A percentile compares a stretch with the other conserved stretches of the same genome.
Evolutionary conservation across 306 rosid species (phyloP).

Genomic region (Citrullus amarus): DNA sequence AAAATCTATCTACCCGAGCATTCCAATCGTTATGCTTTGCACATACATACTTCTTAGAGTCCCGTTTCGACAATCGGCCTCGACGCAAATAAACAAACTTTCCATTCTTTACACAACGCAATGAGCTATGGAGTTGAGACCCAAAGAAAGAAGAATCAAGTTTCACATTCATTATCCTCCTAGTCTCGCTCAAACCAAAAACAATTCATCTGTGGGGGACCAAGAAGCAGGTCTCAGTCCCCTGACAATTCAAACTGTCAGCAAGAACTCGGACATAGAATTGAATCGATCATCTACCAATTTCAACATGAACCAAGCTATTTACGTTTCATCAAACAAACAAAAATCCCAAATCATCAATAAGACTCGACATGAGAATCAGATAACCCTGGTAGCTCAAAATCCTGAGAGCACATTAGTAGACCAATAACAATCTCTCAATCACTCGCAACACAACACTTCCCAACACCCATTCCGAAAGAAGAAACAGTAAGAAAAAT

Average conservation of each 20-base stretch:
- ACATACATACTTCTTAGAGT: slow-evolving; percentile 21
- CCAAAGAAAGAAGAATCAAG: slow-evolving; percentile 47
- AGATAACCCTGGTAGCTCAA: not conserved
- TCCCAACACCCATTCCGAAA: not conserved
- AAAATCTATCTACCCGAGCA: slow-evolving; percentile 38
- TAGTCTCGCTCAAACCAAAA: slow-evolving; percentile 14
- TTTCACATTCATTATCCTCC: slow-evolving; percentile 44
- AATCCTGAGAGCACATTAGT: not conserved
- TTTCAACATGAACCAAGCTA: not conserved
- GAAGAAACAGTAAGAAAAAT: not conserved
- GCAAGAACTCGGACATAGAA: slow-evolving; percentile 13
- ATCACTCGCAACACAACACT: not conserved
- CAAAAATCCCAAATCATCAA: not conserved
- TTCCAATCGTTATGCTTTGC: slow-evolving; percentile 38
- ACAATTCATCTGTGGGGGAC: slow-evolving; percentile 34
- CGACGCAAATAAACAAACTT: slow-evolving; percentile 23
- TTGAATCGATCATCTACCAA: not conserved
- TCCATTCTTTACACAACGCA: slow-evolving; percentile 19
- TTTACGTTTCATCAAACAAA: not conserved
- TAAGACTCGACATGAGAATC: not conserved
- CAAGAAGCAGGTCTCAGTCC: slow-evolving; percentile 49
- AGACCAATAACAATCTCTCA: not conserved
- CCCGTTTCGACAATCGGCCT: slow-evolving; percentile 23
- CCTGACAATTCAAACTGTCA: slow-evolving; percentile 20
- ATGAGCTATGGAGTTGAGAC: slow-evolving; percentile 30